phyloP scores from a whole-genome alignment of 306 rosid species.

The Quercus variabilis region DNA sequence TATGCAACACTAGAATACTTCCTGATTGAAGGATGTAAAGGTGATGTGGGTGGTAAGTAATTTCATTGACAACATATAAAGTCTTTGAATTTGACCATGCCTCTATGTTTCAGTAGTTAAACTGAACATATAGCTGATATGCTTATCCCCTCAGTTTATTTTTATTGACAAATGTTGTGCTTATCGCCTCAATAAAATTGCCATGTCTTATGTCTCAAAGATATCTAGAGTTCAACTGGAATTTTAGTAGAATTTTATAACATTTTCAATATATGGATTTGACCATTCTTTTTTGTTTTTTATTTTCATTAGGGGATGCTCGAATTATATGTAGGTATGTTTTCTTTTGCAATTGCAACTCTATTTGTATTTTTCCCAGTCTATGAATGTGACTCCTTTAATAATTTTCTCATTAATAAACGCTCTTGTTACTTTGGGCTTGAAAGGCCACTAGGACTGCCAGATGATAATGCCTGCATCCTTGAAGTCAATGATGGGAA shows the following conservation, averaged over 20 bases:
- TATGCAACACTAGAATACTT: constrained; percentile 66
- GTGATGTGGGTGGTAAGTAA: constrained; percentile 63
- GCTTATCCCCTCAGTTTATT: not conserved
- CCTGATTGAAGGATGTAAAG: constrained; percentile 53
- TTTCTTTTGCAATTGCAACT: not conserved
- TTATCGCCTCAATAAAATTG: not conserved
- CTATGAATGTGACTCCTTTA: not conserved
- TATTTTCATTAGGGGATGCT: constrained; percentile 43
- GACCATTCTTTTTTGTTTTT: not conserved
- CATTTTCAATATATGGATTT: not conserved
- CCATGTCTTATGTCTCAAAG: not conserved
- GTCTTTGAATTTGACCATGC: not conserved
- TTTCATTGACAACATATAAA: not conserved
- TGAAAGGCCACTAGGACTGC: constrained; percentile 43
- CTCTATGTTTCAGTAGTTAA: not conserved
- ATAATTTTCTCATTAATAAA: not conserved
- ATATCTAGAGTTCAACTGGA: not conserved
- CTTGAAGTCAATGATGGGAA: constrained; percentile 27
- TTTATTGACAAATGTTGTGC: not conserved
- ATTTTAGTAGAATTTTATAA: not conserved
- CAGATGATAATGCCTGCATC: constrained; percentile 35
- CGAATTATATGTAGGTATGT: constrained; percentile 57
- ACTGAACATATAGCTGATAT: not conserved
- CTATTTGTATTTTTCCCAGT: not conserved
- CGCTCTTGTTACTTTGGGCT: constrained; percentile 6